Base-by-base conservation (phyloP, 2,329 filamentous ascomycete species). In the Cladosporium sp. region DNA sequence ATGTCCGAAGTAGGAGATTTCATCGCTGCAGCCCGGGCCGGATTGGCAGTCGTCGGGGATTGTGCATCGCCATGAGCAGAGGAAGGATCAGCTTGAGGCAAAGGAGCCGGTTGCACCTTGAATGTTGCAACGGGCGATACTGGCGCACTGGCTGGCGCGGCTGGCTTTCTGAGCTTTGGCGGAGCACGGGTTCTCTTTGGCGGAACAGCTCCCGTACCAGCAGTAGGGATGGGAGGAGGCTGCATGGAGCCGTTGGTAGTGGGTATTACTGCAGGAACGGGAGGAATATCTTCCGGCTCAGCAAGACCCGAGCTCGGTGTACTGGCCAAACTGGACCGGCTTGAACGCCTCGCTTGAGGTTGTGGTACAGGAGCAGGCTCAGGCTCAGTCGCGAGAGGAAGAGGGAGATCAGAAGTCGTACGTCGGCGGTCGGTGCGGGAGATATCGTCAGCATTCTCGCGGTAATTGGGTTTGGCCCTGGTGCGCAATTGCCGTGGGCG, bases 361-460 rank as follows among this genome's bases (percentile, higher is more conserved):
- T 57, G 47, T 3, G 58, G 50, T 45, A 29, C 60, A 43, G 49
- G 64, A 8, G 27, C 36, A 20, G 43, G 43, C 16, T 27, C 35
- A 22, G 43, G 25, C 8, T 51, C 49, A n/a, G 56, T 15, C 59
- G 47, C 13, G 59, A 59, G 30, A 66, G 62, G 52, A 27, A 27
- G n/a, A n/a, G n/a, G n/a, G 20, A 66, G 30, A 4, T 69, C 69
- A 25, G 68, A 68, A 38, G 73, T 70, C 0, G 72, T 75, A 54
- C 69, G 59, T 19, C 63, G 53, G 3, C 52, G 40, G 15, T 48
- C 43, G 16, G 35, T 29, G 19, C 61, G 52, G 1, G 48, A 43
- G 3, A 38, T 35, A 3, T 42, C 48, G 41, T 39, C 32, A 9
- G 13, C 20, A 13, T 27, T 43, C 25, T 50, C 50, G 22, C 29